Evolutionary conservation across 345 rosid species (phyloP).

Genomic region (Cardamine chenopodiifolia): DNA sequence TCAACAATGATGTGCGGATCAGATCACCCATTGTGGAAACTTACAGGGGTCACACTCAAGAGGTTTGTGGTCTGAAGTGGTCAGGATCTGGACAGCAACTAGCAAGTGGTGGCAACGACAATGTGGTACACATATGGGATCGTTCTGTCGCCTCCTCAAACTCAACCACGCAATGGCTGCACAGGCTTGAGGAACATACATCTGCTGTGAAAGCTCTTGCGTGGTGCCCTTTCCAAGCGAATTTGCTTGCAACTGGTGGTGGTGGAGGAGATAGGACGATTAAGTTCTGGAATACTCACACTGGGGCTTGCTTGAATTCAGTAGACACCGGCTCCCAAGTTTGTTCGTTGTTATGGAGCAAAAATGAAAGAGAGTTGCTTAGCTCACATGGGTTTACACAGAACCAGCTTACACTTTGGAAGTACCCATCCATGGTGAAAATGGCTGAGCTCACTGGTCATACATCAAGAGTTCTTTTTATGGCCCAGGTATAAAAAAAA

Average conservation of each 20-base stretch:
- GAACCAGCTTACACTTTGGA: constrained; percentile 47
- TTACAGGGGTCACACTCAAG: constrained; percentile 54
- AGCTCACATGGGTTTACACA: constrained; percentile 47
- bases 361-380: constrained; percentile 46
- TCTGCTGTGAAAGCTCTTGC: constrained; percentile 64
- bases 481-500: constrained; percentile 37
- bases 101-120: constrained; percentile 55
- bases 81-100: constrained; percentile 57
- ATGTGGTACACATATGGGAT: constrained; percentile 55
- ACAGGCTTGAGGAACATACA: constrained; percentile 51
- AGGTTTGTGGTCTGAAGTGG: constrained; percentile 60
- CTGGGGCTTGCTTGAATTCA: constrained; percentile 47
- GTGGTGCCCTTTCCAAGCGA: constrained; percentile 54
- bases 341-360: constrained; percentile 43
- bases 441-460: constrained; percentile 51
- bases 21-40: constrained; percentile 48
- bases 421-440: constrained; percentile 49
- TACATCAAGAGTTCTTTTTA: constrained; percentile 43
- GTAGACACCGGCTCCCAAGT: constrained; percentile 48
- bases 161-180: constrained; percentile 45
- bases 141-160: constrained; percentile 48
- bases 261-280: constrained; percentile 46
- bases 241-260: constrained; percentile 44
- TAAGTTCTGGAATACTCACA: constrained; percentile 46
- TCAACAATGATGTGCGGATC: constrained; percentile 52